Conservation (phyloP, 306 rosid species). For the Malus sylvestris region DNA sequence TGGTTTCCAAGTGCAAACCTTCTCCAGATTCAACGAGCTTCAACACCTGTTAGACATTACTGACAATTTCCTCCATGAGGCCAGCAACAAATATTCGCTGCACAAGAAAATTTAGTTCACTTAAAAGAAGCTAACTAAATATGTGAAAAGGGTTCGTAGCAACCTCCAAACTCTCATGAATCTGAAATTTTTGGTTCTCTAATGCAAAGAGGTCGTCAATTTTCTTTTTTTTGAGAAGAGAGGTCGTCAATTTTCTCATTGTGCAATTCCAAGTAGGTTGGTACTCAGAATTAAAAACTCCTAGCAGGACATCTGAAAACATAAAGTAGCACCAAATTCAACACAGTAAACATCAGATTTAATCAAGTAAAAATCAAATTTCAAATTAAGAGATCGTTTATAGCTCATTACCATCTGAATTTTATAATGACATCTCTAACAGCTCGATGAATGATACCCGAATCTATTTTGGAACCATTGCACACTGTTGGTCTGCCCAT, state of each 20-base stretch:
- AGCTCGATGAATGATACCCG: no score
- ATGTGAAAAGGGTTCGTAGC: slow-evolving; percentile 1
- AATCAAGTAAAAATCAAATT: no score
- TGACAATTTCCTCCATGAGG: slow-evolving; percentile 78
- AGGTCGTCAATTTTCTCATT: slow-evolving; percentile 91
- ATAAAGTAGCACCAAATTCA: no score
- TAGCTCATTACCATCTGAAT: no score
- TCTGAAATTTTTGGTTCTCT: slow-evolving; percentile 83
- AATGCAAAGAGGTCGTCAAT: slow-evolving; percentile 59
- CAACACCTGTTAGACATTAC: slow-evolving; percentile 66
- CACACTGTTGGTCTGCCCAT: no score
- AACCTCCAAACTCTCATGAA: slow-evolving; percentile 96
- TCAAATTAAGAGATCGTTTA: no score
- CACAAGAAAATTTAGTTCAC: slow-evolving; percentile 3
- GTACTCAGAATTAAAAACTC: slow-evolving; percentile 84
- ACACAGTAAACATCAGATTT: no score
- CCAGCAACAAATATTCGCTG: slow-evolving; percentile 94
- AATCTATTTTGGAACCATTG: no score
- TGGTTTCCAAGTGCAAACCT: slow-evolving; percentile 42
- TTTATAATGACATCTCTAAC: no score
- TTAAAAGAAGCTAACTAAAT: background rate
- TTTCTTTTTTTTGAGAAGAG: background rate
- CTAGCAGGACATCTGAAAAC: no score
- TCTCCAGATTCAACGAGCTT: slow-evolving; percentile 74
- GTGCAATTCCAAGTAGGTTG: slow-evolving; percentile 82